Evolutionary conservation across 352 stramenopile species (phyloP).

Genomic region (Phytopythium boreale): DNA sequence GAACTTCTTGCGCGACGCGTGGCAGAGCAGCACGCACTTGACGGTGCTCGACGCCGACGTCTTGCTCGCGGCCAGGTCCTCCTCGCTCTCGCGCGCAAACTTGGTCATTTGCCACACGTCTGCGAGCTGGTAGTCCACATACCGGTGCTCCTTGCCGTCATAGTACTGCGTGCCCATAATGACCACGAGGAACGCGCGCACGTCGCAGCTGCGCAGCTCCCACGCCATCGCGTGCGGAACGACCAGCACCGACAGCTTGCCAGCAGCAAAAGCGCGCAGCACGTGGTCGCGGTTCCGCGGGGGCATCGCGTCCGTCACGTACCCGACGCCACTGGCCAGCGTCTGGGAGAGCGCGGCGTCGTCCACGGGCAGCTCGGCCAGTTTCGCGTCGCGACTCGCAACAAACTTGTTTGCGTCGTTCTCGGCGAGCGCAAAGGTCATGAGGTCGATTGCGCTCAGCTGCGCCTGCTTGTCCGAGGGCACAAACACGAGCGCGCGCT

Average conservation of each 20-base stretch:
- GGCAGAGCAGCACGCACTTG: conserved; percentile 96
- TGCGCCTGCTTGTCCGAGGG: conserved; percentile 97
- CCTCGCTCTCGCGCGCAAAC: conserved; percentile 51
- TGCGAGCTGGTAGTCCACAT: conserved; percentile 96
- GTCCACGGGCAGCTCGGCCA: conserved; percentile 45
- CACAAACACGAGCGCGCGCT: conserved; percentile 96
- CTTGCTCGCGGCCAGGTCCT: conserved; percentile 27
- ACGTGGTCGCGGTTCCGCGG: conserved; percentile 90
- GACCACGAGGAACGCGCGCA: conserved; percentile 92
- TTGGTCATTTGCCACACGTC: conserved; percentile 99
- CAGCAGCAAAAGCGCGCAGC: conserved; percentile 82
- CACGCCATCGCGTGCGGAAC: conserved; percentile 94
- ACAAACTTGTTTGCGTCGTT: conserved; percentile 78
- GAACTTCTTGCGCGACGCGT: conserved; percentile 97
- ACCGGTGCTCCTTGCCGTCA: conserved; percentile 94
- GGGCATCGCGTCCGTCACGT: conserved; percentile 93
- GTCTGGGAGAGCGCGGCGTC: conserved; percentile 95
- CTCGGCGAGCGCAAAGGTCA: conserved; percentile 94
- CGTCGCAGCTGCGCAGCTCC: conserved; percentile 70
- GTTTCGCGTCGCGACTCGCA: conserved; percentile 6
- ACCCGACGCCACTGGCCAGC: conserved; percentile 93
- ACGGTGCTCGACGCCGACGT: conserved; percentile 32
- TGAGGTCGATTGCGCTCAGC: conserved; percentile 98
- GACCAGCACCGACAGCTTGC: conserved; percentile 92
- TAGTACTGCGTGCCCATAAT: conserved; percentile 98